Base-by-base conservation (phyloP, 257 asterid species). In the Nicotiana undulata region DNA sequence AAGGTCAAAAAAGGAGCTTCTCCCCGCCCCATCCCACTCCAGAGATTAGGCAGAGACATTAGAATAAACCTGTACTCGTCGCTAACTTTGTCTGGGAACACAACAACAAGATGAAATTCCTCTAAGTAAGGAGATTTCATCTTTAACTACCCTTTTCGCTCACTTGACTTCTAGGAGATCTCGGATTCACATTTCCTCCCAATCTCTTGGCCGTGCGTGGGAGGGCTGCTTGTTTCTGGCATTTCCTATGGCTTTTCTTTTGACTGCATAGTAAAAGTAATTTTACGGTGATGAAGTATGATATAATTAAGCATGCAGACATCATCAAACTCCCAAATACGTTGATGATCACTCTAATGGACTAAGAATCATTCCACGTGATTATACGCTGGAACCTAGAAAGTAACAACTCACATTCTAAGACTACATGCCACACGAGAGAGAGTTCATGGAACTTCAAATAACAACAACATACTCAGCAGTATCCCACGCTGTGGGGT, bases 131-230 rank as follows among this genome's bases (percentile, higher is more conserved):
- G 12, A 70, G 59, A 20, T 37, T 32, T 58, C 86, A 89, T 87
- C 86, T 86, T 83, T 87, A 77, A 51, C 78, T 77, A 15, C 81
- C 83, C 85, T 85, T 86, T 81, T 83, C 77, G 86, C 75, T 84
- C 76, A 83, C 92, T 81, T 63, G 83, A 61, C 83, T 24, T 77
- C 78, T 67, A 16, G 90, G 87, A 83, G 92, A 83, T 76, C 75
- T 51, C 15, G 85, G 78, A 66, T 83, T 85, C 65, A 76, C 67
- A 85, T 74, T 92, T 52, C 90, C 85, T 80, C 92, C 97, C 79
- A 93, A 79, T 83, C 82, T 95, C 90, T 92, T 90, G 24, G 77
- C 96, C 26, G 87, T 83, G 67, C 92, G 90, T 74, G 83, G 90
- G 64, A 87, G 52, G 58, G 94, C 93, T 81, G 86, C 89, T 76